Evolutionary conservation across 169 alveolate genomes (phyloP), one percentile per base, ranked within the genome.

Genomic region (Hepatocystis sp.): DNA sequence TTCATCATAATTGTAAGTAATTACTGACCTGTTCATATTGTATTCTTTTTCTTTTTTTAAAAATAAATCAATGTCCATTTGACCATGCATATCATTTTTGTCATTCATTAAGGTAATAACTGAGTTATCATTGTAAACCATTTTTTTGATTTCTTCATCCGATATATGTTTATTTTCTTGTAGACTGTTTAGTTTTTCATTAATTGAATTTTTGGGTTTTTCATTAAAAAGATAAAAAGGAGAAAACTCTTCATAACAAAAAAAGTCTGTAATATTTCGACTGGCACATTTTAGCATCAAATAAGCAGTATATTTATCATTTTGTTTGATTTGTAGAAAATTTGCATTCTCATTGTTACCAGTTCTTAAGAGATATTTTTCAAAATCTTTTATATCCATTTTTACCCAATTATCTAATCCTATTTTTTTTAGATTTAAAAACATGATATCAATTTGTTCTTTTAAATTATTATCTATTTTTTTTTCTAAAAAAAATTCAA

Each of bases 281-380:
- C 86, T 71, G 2, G 86, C 86, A 71, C 86, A 71, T 19, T 71
- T 71, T 71, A 71, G 32, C 86, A 71, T 71, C 40, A 71, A 13
- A 51, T 56, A 71, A 13, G 86, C 55, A 15, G 28, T 32, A 34
- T 71, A 28, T 28, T 56, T 71, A 61, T 71, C 86, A 42, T 42
- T 71, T 13, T 71, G 76, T 11, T 21, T 44, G 39, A 71, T 71
- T 56, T 71, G 65, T 11, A 71, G 19, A 55, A 71, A 71, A 36
- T 71, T 71, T 34, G 47, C 11, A 63, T 71, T 71, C 28, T 67
- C n/a, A n/a, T n/a, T n/a, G n/a, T n/a, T 71, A 71, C 58, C n/a
- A n/a, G n/a, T 71, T 71, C 86, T 46, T 58, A 71, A 51, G 8
- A 71, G 71, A 30, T 71, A 71, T 71, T 56, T 71, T 28, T 71